phyloP scores from a whole-genome alignment of 106 monocot species.

The Dioscorea dumetorum region DNA sequence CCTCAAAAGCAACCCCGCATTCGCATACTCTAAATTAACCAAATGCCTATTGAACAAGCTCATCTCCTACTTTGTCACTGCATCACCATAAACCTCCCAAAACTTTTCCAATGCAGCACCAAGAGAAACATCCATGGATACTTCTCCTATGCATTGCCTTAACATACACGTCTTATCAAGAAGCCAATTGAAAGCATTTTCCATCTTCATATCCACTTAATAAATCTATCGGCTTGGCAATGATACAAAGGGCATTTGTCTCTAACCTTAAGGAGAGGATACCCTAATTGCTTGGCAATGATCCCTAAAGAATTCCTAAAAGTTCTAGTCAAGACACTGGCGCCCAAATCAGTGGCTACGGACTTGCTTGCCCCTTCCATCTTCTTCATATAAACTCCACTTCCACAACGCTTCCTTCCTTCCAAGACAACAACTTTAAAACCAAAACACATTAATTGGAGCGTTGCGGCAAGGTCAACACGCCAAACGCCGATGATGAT shows the following conservation, averaged over 20 bases:
- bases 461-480: constrained; percentile 69
- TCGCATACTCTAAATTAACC: no score
- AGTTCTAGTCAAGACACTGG: no score
- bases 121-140: constrained; percentile 82
- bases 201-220: constrained; percentile 62
- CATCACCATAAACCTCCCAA: constrained; percentile 62
- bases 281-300: no score
- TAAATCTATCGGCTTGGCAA: constrained; percentile 69
- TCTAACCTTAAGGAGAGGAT: constrained; percentile 63
- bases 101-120: constrained; percentile 87
- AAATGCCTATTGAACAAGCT: no score
- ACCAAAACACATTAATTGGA: constrained; percentile 72
- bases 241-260: constrained; percentile 90
- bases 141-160: constrained; percentile 84
- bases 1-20: no score
- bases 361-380: no score
- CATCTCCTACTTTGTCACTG: no score
- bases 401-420: no score
- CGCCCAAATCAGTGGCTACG: no score
- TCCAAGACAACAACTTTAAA: no score
- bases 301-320: no score
- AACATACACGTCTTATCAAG: constrained; percentile 76
- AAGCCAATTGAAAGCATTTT: constrained; percentile 75
- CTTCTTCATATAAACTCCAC: no score
- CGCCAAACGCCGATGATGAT: constrained; percentile 73